Evolutionary conservation across 352 stramenopile genomes (phyloP).

Genomic region (Globisporangium barbulae): DNA sequence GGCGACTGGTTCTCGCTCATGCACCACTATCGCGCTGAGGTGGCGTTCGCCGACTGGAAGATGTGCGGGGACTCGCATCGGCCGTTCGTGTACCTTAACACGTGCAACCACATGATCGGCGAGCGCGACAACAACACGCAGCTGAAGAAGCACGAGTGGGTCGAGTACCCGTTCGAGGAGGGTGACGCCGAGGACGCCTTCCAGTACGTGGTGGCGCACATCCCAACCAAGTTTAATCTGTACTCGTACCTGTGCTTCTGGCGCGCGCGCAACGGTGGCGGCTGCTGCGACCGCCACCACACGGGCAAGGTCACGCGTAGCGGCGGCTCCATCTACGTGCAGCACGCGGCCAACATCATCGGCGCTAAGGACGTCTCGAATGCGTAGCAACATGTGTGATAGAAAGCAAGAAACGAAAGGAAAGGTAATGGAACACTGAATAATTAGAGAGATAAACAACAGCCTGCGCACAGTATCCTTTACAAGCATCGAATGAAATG

Average conservation of each 20-base stretch:
- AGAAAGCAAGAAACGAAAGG: background rate
- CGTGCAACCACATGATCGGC: conserved; percentile 89
- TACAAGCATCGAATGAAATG: no score
- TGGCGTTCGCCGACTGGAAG: conserved; percentile 47
- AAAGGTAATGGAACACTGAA: background rate
- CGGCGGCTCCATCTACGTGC: conserved; percentile 64
- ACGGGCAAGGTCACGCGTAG: conserved; percentile 49
- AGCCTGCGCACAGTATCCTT: no score
- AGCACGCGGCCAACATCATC: conserved; percentile 12
- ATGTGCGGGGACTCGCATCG: conserved; percentile 38
- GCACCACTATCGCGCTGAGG: conserved; percentile 77
- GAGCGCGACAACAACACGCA: conserved; percentile 78
- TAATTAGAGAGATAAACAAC: conserved; percentile 13
- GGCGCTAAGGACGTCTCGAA: conserved; percentile 1
- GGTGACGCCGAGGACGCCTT: conserved; percentile 71
- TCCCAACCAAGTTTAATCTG: conserved; percentile 87
- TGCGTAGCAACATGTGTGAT: background rate
- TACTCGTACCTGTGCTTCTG: conserved; percentile 84
- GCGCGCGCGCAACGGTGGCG: conserved; percentile 69
- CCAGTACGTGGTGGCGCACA: conserved; percentile 71
- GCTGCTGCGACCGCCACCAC: conserved; percentile 66
- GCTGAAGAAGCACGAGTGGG: conserved; percentile 78
- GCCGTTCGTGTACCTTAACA: conserved; percentile 84
- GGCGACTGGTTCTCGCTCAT: conserved; percentile 88
- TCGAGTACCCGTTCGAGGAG: conserved; percentile 75